A percentile compares a stretch with the other conserved stretches of the same genome.
Evolutionary conservation across 1,139 yeast genomes (phyloP).

Genomic region (Saccharomyces hybrid): DNA sequence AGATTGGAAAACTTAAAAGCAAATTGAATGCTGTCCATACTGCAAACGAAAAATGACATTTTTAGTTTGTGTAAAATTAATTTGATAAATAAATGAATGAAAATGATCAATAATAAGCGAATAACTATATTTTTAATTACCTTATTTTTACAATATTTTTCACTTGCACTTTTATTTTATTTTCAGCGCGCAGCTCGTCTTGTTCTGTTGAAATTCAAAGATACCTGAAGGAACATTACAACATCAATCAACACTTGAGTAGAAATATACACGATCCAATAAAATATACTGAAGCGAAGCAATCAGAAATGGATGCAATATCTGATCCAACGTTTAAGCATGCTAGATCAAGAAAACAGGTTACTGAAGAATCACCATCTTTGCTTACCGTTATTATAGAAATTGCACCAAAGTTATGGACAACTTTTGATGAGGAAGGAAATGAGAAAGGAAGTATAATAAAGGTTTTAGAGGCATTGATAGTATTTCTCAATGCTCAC

Average conservation of each 20-base stretch:
- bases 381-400: constrained; percentile 74
- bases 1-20: neutral
- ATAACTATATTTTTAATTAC: neutral
- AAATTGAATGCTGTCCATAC: neutral
- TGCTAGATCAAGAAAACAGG: constrained; percentile 18
- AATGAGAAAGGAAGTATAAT: constrained; percentile 22
- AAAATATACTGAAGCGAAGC: neutral
- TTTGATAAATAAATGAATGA: neutral
- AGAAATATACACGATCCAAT: neutral
- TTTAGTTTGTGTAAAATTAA: neutral
- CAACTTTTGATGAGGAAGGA: constrained; percentile 35
- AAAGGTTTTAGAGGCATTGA: constrained; percentile 26
- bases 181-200: neutral
- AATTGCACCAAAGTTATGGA: constrained; percentile 74
- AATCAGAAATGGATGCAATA: constrained; percentile 59
- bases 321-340: constrained; percentile 55
- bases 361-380: constrained; percentile 67
- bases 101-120: neutral
- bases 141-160: neutral
- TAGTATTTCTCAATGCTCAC: constrained; percentile 63
- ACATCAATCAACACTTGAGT: neutral
- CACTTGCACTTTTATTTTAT: neutral
- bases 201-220: neutral
- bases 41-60: neutral
- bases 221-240: neutral